These are phyloP conservation scores for Suillus subaureus DNA, from an alignment of 768 basidiomycete species.

Conservation along the genomic window DNA sequence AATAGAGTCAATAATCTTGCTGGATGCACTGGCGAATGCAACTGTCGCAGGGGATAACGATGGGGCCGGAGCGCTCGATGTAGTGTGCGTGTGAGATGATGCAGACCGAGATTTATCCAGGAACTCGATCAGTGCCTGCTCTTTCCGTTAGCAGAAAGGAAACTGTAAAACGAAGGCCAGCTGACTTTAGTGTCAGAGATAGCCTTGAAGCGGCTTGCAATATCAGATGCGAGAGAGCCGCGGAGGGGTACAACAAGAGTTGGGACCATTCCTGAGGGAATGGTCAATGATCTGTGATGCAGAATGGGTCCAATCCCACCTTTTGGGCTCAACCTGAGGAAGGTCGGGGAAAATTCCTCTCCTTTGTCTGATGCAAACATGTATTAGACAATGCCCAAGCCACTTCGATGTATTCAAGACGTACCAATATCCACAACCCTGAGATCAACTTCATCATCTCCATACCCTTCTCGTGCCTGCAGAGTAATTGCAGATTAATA, in stretches of 20 bases:
- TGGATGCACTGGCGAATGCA: conserved; percentile 46
- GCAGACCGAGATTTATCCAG: conserved; percentile 81
- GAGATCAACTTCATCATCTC: conserved; percentile 70
- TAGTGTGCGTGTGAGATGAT: conserved; percentile 67
- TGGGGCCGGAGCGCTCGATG: conserved; percentile 74
- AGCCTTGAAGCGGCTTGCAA: conserved; percentile 81
- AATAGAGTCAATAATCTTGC: conserved; percentile 48
- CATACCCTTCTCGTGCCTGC: conserved; percentile 80
- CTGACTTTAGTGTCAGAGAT: conserved; percentile 72
- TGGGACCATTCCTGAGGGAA: conserved; percentile 68
- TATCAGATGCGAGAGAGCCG: conserved; percentile 67
- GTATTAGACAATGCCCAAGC: neutral
- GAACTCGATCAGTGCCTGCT: conserved; percentile 74
- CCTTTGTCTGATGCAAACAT: conserved; percentile 56
- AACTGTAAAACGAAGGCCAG: neutral
- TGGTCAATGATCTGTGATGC: conserved; percentile 4
- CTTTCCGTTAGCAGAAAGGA: neutral
- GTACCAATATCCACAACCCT: conserved; percentile 67
- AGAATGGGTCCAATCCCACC: conserved; percentile 42
- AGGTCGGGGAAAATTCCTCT: conserved; percentile 76
- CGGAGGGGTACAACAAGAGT: conserved; percentile 83
- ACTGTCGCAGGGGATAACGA: conserved; percentile 80
- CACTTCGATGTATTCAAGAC: conserved; percentile 13
- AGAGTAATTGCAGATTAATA: conserved; percentile 10
- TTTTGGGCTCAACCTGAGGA: conserved; percentile 76